Conservation (phyloP, 73 alveolate species). For the Tetrahymena malaccensis region DNA sequence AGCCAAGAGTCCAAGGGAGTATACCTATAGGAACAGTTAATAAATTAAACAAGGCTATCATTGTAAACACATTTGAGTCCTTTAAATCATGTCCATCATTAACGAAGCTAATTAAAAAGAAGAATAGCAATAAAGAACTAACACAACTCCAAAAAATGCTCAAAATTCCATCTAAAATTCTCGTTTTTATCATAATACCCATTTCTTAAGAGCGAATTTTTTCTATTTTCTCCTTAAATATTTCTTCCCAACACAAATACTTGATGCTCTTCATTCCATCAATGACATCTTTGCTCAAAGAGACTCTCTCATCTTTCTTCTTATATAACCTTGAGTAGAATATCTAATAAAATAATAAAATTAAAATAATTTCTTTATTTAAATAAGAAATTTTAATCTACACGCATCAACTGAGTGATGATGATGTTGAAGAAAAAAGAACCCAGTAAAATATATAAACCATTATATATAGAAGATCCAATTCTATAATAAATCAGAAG, state of each 20-base stretch:
- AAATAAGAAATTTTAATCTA: neutral
- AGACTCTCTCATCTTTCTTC: slow-evolving; percentile 25
- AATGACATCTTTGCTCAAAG: slow-evolving; percentile 27
- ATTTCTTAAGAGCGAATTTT: slow-evolving; percentile 9
- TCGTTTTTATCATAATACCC: neutral
- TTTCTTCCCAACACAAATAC: slow-evolving; percentile 31
- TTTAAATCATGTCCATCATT: slow-evolving; percentile 8
- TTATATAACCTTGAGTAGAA: slow-evolving; percentile 7
- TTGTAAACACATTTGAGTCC: slow-evolving; percentile 18
- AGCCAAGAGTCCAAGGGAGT: slow-evolving; percentile 10
- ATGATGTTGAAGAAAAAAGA: neutral
- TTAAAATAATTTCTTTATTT: neutral
- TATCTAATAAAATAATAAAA: neutral
- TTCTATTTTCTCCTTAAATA: slow-evolving; percentile 17
- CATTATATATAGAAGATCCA: slow-evolving; percentile 19
- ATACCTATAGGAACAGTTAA: slow-evolving; percentile 26
- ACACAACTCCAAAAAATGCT: slow-evolving; percentile 21
- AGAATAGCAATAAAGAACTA: slow-evolving; percentile 6
- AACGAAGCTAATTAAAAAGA: neutral
- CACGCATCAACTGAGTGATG: slow-evolving; percentile 3
- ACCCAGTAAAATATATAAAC: neutral
- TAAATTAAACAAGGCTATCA: slow-evolving; percentile 27
- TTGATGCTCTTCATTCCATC: slow-evolving; percentile 40
- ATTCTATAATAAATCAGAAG: slow-evolving; percentile 7
- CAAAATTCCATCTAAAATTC: slow-evolving; percentile 8